Percentiles rank a stretch among this genome's conserved stretches.
Conservation (phyloP, 2,329 filamentous ascomycete species). For the Aspergillus awamori region DNA sequence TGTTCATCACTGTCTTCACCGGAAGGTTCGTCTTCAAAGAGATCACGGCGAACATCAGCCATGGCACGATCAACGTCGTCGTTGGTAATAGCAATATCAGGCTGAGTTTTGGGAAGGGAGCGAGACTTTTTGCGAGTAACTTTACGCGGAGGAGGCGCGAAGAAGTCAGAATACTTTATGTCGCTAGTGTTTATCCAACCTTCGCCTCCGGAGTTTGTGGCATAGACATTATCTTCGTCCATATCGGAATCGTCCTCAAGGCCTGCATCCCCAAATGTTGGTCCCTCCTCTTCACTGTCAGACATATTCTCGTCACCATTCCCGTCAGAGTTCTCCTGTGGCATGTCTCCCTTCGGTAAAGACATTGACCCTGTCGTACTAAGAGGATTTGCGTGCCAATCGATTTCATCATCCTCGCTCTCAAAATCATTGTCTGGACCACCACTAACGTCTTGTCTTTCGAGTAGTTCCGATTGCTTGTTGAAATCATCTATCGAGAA, state of each 20-base stretch:
- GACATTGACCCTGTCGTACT: constrained; percentile 33
- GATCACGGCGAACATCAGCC: constrained; percentile 80
- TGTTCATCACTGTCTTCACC: constrained; percentile 65
- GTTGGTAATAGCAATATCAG: constrained; percentile 53
- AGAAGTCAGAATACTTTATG: constrained; percentile 90
- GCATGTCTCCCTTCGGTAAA: constrained; percentile 7
- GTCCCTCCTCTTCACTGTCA: constrained; percentile 66
- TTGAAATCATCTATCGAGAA: constrained; percentile 99
- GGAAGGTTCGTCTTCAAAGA: constrained; percentile 74
- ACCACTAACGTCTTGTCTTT: constrained; percentile 78
- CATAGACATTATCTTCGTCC: constrained; percentile 60
- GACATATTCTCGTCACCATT: constrained; percentile 62
- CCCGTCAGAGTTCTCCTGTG: constrained; percentile 35
- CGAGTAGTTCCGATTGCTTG: constrained; percentile 84
- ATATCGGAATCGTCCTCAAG: constrained; percentile 67
- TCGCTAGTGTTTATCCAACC: constrained; percentile 78
- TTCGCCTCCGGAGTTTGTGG: constrained; percentile 61
- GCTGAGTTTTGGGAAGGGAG: constrained; percentile 58
- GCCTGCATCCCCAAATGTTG: constrained; percentile 80
- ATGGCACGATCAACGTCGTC: constrained; percentile 80
- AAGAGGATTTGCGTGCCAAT: constrained; percentile 82
- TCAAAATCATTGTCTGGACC: constrained; percentile 73
- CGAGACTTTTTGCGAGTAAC: constrained; percentile 57
- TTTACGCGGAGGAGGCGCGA: constrained; percentile 80
- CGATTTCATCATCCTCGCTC: constrained; percentile 79